Base-by-base conservation (phyloP, 2,329 filamentous ascomycete genomes). In the Cytospora paraplurivora region DNA sequence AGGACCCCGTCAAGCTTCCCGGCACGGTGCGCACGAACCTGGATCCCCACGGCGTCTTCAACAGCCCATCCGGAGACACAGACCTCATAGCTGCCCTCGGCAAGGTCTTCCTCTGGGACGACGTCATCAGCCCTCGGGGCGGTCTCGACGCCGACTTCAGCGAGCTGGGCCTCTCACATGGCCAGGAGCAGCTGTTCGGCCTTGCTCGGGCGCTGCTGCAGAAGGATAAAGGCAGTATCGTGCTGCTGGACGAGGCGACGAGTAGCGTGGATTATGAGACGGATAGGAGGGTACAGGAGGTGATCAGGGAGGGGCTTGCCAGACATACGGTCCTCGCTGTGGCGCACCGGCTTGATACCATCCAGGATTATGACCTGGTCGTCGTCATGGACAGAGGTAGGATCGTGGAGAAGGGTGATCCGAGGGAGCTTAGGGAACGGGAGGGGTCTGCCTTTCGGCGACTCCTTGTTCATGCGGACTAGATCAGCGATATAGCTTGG, bases 191-290 rank as follows among this genome's bases (percentile, higher is more conserved):
- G 69, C 72, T 85, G 11, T 80, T 85, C 63, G 79, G 76, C 47
- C 71, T 85, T 1, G 81, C 81, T 0, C 73, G 82, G 27, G 77
- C 81, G 0, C 71, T 85, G 15, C 67, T 84, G 32, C 71, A 75
- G 10, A 74, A 69, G 55, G 68, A 73, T n/a, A 67, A 68, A 8
- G 72, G 74, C 1, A 77, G 68, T 11, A 68, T 85, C 6, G 69
- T 83, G 1, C 71, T 84, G 2, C 66, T 82, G 7, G 80, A 82
- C 56, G 80, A 82, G 67, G 75, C 73, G 1, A 78, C 76, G 0
- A 75, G 77, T 74, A 85, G 81, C 62, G 80, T 88, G 49, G 86
- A 88, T 67, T 73, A 75, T 15, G 78, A 81, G 62, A 86, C 85
- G 0, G 85, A 88, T 63, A 75, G 79, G 50, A 72, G 79, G 12